Conservation (phyloP, 2,329 filamentous ascomycete genomes). For the Davidsoniella virescens region DNA sequence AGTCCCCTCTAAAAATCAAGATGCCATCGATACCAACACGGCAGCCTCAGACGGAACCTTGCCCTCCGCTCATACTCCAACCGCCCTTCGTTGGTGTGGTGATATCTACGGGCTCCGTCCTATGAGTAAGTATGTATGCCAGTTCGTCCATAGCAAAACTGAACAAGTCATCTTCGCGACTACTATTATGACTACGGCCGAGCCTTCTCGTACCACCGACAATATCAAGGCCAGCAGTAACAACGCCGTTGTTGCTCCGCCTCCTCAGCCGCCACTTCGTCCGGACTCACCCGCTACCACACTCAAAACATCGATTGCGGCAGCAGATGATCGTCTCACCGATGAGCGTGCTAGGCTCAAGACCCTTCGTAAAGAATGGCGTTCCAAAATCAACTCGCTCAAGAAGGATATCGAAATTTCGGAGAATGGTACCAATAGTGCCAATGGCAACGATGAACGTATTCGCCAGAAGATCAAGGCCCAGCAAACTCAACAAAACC, state of each 20-base stretch:
- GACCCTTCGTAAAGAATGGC: conserved; percentile 57
- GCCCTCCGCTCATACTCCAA: conserved; percentile 15
- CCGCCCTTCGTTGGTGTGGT: conserved; percentile 49
- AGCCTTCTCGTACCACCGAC: conserved; percentile 24
- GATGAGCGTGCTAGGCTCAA: conserved; percentile 56
- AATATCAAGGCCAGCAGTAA: conserved; percentile 18
- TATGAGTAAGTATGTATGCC: conserved; percentile 60
- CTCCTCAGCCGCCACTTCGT: conserved; percentile 41
- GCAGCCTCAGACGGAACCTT: conserved; percentile 2
- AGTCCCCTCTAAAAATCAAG: conserved; percentile 27
- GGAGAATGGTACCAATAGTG: conserved; percentile 47
- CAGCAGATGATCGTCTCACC: conserved; percentile 51
- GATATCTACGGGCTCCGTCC: conserved; percentile 55
- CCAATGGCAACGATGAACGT: conserved; percentile 60
- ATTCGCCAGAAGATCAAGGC: conserved; percentile 59
- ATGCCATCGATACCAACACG: neutral
- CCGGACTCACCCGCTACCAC: conserved; percentile 65
- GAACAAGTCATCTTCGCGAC: conserved; percentile 53
- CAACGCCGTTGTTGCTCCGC: conserved; percentile 16
- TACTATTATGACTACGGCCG: conserved; percentile 49
- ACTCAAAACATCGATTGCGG: conserved; percentile 57
- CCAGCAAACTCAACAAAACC: conserved; percentile 57
- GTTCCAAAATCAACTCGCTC: conserved; percentile 47
- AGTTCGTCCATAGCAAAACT: conserved; percentile 55
- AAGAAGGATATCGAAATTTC: conserved; percentile 61